Base-by-base conservation (phyloP, 75 land plant species). In the Gnetum montanum region DNA sequence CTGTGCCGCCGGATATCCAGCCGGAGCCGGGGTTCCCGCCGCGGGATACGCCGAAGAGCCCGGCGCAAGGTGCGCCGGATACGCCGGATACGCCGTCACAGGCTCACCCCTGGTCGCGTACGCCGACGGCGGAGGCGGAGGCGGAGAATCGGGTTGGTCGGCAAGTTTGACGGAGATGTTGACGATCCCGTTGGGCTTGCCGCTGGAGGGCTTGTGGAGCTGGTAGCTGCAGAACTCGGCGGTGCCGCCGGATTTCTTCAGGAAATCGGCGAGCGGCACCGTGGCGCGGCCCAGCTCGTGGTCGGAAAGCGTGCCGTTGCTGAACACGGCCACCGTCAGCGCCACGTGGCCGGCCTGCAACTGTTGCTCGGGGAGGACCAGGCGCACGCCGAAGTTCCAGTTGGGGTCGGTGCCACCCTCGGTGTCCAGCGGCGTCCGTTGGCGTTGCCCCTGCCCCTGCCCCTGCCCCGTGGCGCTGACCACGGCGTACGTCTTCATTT, bases 251-350 rank as follows among this genome's bases (percentile, higher is more conserved):
- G 38, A n/a, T n/a, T n/a, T n/a, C 37, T 35, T 35, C 37, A 35
- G 10, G 34, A 54, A 43, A 35, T 26, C 60, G 43, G n/a, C 57
- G 31, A 27, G 34, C 54, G 44, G 51, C 18, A 84, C 61, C 27
- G 48, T 38, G 23, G 75, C 73, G 36, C 68, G 70, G 46, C 86
- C 82, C 46, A 83, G 38, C 26, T 82, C 75, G 2, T 43, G 43
- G 34, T 78, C 81, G 58, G 78, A 75, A 16, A 81, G 31, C 24
- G 57, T n/a, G 24, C 58, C 36, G 18, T 59, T 48, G 34, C 59
- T 16, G 23, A 45, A 46, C 40, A 73, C 26, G 19, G 33, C 47
- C 49, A 73, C 11, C 24, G 31, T 34, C 36, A 67, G 46, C 49
- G 23, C 46, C 18, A 44, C 15, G n/a, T 25, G 29, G 55, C 34